Evolutionary conservation across 768 basidiomycete species (phyloP).

Genomic region (Collybiopsis confluens): DNA sequence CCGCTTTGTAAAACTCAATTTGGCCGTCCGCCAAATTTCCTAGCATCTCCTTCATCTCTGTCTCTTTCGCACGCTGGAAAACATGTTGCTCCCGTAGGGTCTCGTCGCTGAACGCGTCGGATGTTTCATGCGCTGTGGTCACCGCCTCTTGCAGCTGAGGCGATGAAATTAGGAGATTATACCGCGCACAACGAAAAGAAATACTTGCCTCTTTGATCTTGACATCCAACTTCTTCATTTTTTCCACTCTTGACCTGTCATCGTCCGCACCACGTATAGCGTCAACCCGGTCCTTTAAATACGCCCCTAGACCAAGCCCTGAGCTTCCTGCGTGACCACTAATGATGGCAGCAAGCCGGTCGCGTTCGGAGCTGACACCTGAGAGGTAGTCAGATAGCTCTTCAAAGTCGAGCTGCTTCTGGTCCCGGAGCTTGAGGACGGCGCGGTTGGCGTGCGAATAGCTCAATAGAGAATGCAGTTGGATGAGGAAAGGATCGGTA

Average conservation of each 20-base stretch:
- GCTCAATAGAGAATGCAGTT: conserved; percentile 87
- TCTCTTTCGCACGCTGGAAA: conserved; percentile 87
- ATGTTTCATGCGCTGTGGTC: conserved; percentile 90
- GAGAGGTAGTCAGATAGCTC: conserved; percentile 94
- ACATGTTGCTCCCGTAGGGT: conserved; percentile 86
- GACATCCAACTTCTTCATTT: conserved; percentile 85
- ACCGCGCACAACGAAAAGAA: background rate
- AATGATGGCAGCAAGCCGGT: conserved; percentile 85
- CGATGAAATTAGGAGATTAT: background rate
- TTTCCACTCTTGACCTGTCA: conserved; percentile 87
- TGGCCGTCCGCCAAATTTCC: conserved; percentile 88
- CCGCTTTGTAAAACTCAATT: conserved; percentile 90
- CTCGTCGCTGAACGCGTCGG: conserved; percentile 94
- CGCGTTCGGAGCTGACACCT: conserved; percentile 89
- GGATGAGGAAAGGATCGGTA: conserved; percentile 85
- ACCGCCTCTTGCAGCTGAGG: conserved; percentile 92
- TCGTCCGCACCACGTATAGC: conserved; percentile 90
- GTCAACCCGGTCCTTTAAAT: conserved; percentile 90
- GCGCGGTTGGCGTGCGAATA: conserved; percentile 91
- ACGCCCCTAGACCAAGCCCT: conserved; percentile 81
- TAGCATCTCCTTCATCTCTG: conserved; percentile 97
- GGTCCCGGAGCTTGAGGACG: conserved; percentile 94
- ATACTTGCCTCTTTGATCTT: conserved; percentile 89
- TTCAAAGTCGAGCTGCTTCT: conserved; percentile 98
- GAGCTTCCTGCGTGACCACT: conserved; percentile 84